Conservation (phyloP, 805 yeast species). For the Ogataea dorogensis region DNA sequence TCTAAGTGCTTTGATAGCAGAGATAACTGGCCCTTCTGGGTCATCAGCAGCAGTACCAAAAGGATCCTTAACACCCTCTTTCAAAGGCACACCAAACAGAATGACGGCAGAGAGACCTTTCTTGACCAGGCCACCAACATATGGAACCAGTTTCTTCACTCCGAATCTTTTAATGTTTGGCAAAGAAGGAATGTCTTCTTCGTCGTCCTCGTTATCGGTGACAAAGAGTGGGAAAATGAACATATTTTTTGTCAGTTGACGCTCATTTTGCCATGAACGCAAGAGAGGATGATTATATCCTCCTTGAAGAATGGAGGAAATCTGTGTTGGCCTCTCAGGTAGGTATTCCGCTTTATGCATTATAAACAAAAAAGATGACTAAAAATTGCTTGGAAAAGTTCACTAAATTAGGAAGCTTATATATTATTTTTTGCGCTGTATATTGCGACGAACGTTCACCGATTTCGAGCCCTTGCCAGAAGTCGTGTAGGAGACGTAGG, state of each 20-base stretch:
- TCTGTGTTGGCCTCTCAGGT: constrained; percentile 53
- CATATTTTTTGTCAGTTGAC: constrained; percentile 82
- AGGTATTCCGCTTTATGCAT: constrained; percentile 57
- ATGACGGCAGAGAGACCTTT: constrained; percentile 88
- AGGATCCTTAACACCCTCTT: constrained; percentile 72
- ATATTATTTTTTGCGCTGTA: constrained; percentile 33
- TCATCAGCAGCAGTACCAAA: constrained; percentile 91
- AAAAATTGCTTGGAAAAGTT: neutral
- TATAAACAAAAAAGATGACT: neutral
- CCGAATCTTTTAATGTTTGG: constrained; percentile 92
- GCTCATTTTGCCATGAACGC: constrained; percentile 88
- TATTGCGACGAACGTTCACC: constrained; percentile 48
- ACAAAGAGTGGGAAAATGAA: constrained; percentile 90
- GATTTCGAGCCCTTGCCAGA: constrained; percentile 47
- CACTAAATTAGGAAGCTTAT: neutral
- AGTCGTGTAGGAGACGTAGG: constrained; percentile 40
- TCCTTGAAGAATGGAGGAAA: constrained; percentile 82
- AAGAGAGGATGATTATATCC: constrained; percentile 90
- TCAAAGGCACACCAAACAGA: constrained; percentile 86
- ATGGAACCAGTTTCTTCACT: constrained; percentile 70
- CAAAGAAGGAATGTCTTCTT: constrained; percentile 65
- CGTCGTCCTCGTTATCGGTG: constrained; percentile 79
- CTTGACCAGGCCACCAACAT: constrained; percentile 62
- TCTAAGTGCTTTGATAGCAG: constrained; percentile 64
- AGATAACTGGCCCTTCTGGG: constrained; percentile 92